Evolutionary conservation across 108 stramenopile species (phyloP), one percentile per base, ranked within the genome.

Genomic region (Craspedostauros australis): DNA sequence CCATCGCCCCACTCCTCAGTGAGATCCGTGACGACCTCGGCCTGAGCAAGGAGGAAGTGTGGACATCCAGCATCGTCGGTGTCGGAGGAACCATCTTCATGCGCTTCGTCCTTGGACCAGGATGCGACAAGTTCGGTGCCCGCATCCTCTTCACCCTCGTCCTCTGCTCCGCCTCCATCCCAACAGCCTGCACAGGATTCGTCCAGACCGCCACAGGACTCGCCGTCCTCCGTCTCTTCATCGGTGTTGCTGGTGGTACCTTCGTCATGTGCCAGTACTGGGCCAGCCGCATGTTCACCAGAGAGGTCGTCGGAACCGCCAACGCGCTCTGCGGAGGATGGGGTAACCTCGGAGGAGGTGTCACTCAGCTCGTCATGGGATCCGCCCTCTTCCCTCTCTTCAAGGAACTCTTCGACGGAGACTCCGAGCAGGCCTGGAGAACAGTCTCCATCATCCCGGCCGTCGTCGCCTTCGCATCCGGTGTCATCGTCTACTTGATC

Each of bases 341-440:
- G 95, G 95, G 92, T 11, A 95, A 95, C 58, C 58, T 91, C 14
- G 86, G 86, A 57, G 94, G 91, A 49, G 91, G 91, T 49, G 75
- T 86, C 0, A 76, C 85, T 9, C 82, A 84, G 39, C 50, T 80
- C 26, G 54, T 85, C 43, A 76, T 85, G 70, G 83, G 79, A 21
- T 57, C 77, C 21, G 37, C 29, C n/a, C 64, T 85, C 24, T 80
- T 78, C 47, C 77, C 77, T 22, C 63, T 75, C 3, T 83, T 84
- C 73, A 77, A 84, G 66, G 32, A 34, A 5, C 37, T 73, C 39
- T 60, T 36, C 29, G 66, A 66, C 62, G 88, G 41, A 80, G 79
- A 80, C 48, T 62, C 73, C 18, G 82, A 91, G 29, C 60, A 52
- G 54, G 76, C 80, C 21, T 95, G 94, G 94, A 69, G 89, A 22